Evolutionary conservation across 768 basidiomycete genomes (phyloP).

Genomic region (Calocybe indica): DNA sequence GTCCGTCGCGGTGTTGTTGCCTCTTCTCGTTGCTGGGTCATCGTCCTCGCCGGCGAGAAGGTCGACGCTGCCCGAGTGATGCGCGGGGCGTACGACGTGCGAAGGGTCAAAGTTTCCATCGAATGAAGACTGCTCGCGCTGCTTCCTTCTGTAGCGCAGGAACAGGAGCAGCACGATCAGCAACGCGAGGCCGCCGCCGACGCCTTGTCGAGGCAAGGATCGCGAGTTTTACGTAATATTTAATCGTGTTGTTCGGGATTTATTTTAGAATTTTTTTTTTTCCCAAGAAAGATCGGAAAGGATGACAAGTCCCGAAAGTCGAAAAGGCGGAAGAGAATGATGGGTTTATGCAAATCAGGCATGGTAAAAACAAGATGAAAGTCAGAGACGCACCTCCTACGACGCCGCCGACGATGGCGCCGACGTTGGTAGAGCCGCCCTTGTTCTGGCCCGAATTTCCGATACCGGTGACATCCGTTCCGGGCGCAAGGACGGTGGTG

Average conservation of each 20-base stretch:
- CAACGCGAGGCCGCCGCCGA: conserved; percentile 22
- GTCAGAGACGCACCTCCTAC: conserved; percentile 34
- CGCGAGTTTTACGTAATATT: too few species aligned
- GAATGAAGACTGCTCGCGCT: conserved; percentile 19
- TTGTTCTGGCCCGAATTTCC: background rate
- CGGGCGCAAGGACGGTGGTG: conserved; percentile 21
- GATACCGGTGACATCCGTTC: conserved; percentile 11
- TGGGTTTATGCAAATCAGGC: background rate
- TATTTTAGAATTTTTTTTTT: too few species aligned
- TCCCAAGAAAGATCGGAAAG: background rate
- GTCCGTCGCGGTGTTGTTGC: conserved; percentile 26
- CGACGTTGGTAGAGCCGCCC: conserved; percentile 19
- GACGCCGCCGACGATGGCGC: conserved; percentile 45
- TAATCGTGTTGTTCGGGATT: too few species aligned
- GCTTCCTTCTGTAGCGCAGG: conserved; percentile 17
- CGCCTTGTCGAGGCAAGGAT: conserved; percentile 7
- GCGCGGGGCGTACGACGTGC: conserved; percentile 7
- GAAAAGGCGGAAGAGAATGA: too few species aligned
- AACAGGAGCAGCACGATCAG: conserved; percentile 17
- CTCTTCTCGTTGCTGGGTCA: conserved; percentile 1
- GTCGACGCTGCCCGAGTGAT: conserved; percentile 9
- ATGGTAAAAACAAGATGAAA: background rate
- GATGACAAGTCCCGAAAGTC: too few species aligned
- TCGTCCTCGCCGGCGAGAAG: conserved; percentile 10
- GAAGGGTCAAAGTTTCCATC: conserved; percentile 37